Evolutionary conservation across 768 basidiomycete species (phyloP).

Genomic region (Exsudoporus frostii): DNA sequence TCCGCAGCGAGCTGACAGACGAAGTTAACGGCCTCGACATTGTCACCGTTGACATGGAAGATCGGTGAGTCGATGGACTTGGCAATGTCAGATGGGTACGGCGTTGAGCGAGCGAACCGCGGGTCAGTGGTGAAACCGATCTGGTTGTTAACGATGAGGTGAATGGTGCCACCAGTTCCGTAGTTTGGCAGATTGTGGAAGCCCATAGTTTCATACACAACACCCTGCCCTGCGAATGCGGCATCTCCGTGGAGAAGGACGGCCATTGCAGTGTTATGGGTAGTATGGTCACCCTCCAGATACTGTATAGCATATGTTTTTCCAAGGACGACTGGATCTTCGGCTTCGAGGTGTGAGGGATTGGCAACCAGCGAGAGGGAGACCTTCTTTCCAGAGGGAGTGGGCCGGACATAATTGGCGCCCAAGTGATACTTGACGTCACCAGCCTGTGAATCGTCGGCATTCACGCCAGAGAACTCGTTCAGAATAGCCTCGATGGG

Average conservation of each 20-base stretch:
- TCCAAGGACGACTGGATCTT: slow-evolving; percentile 96
- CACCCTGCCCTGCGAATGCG: slow-evolving; percentile 96
- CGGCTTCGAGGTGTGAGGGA: slow-evolving; percentile 96
- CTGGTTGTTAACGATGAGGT: slow-evolving; percentile 98
- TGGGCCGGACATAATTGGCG: slow-evolving; percentile 97
- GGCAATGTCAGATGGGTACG: slow-evolving; percentile 97
- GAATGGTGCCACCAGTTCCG: slow-evolving; percentile 97
- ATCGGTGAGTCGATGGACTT: slow-evolving; percentile 98
- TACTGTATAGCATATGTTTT: slow-evolving; percentile 98
- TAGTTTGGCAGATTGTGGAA: slow-evolving; percentile 94
- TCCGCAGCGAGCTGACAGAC: slow-evolving; percentile 98
- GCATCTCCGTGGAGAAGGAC: slow-evolving; percentile 97
- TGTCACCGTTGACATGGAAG: slow-evolving; percentile 99
- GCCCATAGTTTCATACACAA: slow-evolving; percentile 99
- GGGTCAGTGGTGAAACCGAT: slow-evolving; percentile 99
- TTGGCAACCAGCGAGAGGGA: slow-evolving; percentile 97
- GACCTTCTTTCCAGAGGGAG: slow-evolving; percentile 97
- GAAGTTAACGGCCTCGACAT: slow-evolving; percentile 96
- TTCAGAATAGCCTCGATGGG: slow-evolving; percentile 97
- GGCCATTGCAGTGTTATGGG: slow-evolving; percentile 86
- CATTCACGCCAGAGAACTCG: slow-evolving; percentile 81
- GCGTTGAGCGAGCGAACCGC: slow-evolving; percentile 94
- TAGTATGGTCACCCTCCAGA: slow-evolving; percentile 81
- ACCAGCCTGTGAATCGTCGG: slow-evolving; percentile 80
- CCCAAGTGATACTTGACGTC: slow-evolving; percentile 99